phyloP scores from a whole-genome alignment of 108 stramenopile genomes.

The Cylindrotheca fusiformis region DNA sequence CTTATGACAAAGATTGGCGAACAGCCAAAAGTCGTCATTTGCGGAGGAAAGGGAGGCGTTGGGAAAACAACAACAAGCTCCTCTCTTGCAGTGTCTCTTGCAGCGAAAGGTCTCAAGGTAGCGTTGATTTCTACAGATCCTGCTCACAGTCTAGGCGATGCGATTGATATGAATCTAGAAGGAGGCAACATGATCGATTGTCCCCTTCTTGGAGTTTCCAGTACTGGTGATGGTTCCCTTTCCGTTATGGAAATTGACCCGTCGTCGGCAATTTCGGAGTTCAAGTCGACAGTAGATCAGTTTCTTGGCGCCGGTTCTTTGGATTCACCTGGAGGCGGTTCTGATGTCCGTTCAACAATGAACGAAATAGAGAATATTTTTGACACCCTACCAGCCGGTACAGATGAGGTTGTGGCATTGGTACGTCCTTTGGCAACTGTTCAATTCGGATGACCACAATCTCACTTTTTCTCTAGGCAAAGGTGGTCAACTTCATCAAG shows the following conservation, averaged over 20 bases:
- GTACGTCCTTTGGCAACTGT: background rate
- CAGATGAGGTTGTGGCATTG: conserved; percentile 91
- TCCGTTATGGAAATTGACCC: conserved; percentile 88
- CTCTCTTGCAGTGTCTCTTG: conserved; percentile 85
- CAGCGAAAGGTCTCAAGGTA: conserved; percentile 80
- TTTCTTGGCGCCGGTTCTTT: conserved; percentile 51
- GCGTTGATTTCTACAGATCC: conserved; percentile 94
- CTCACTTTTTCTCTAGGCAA: conserved; percentile 28
- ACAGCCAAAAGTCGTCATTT: conserved; percentile 66
- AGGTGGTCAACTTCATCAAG: conserved; percentile 84
- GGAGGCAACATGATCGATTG: conserved; percentile 68
- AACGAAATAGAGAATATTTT: conserved; percentile 71
- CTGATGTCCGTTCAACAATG: conserved; percentile 54
- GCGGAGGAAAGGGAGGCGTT: conserved; percentile 90
- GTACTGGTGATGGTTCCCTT: conserved; percentile 61
- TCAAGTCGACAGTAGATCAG: conserved; percentile 72
- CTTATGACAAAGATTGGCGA: conserved; percentile 44
- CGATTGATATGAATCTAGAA: conserved; percentile 69
- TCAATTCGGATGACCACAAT: background rate
- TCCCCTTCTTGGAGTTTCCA: conserved; percentile 67
- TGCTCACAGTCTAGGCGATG: conserved; percentile 96
- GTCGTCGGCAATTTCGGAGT: conserved; percentile 59
- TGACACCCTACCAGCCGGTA: conserved; percentile 90
- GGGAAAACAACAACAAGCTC: conserved; percentile 87
- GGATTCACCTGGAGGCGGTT: conserved; percentile 17